Evolutionary conservation across 257 asterid genomes (phyloP).

Genomic region (Penstemon barbatus): DNA sequence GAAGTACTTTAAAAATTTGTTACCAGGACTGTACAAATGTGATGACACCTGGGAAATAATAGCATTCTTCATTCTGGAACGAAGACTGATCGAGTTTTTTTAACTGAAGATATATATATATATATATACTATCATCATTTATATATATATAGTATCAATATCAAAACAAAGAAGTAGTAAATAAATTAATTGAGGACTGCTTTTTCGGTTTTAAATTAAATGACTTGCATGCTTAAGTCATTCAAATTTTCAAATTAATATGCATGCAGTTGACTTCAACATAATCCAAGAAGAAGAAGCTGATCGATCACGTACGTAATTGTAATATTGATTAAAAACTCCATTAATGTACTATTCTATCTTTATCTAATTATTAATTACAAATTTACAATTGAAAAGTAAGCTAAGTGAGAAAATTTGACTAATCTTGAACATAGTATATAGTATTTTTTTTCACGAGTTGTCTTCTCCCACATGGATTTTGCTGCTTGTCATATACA

Average conservation of each 20-base stretch:
- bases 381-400: no score
- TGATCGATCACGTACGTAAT: neutral
- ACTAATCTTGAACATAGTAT: neutral
- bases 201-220: conserved; percentile 16
- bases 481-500: conserved; percentile 27
- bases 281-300: conserved; percentile 32
- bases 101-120: neutral
- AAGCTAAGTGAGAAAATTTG: neutral
- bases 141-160: no score
- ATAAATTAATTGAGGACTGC: neutral
- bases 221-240: conserved; percentile 3
- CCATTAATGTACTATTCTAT: no score
- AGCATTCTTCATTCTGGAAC: conserved; percentile 26
- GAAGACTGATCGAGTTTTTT: neutral
- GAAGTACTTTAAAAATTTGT: no score
- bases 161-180: no score
- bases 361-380: no score
- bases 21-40: no score
- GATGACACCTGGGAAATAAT: conserved; percentile 30
- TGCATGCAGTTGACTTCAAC: conserved; percentile 26
- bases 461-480: conserved; percentile 35
- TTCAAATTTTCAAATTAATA: neutral
- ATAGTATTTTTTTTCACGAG: neutral
- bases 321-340: neutral
- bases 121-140: no score